These are phyloP conservation scores for Pezicula carpinea DNA, from an alignment of 2,329 filamentous ascomycete species.

Conservation along the genomic window DNA sequence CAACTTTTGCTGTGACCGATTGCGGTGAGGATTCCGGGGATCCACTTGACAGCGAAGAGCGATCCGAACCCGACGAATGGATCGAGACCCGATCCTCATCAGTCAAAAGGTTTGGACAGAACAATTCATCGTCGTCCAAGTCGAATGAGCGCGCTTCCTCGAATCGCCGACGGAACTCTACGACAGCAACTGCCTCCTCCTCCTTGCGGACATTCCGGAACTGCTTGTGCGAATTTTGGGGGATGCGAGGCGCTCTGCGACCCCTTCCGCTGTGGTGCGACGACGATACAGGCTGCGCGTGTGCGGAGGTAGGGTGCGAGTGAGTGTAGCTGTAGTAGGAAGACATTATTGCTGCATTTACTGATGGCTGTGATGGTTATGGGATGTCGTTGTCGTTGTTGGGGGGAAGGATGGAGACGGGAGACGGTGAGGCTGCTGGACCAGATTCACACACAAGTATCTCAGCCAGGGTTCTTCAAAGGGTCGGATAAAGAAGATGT, in stretches of 20 bases:
- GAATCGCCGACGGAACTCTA: slow-evolving; percentile 79
- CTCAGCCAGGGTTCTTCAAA: neutral
- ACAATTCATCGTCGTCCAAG: slow-evolving; percentile 91
- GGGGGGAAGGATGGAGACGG: neutral
- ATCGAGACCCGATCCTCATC: slow-evolving; percentile 83
- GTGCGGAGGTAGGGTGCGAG: slow-evolving; percentile 50
- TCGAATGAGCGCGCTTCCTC: slow-evolving; percentile 93
- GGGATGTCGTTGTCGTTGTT: slow-evolving; percentile 1
- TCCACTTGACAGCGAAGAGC: slow-evolving; percentile 89
- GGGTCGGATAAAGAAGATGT: neutral
- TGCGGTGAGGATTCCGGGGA: slow-evolving; percentile 90
- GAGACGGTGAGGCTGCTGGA: neutral
- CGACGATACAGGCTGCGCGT: slow-evolving; percentile 37
- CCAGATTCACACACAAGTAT: neutral
- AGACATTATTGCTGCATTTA: slow-evolving; percentile 47
- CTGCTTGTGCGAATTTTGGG: slow-evolving; percentile 82
- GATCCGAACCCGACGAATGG: slow-evolving; percentile 83
- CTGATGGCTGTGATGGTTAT: slow-evolving; percentile 9
- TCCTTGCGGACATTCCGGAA: slow-evolving; percentile 83
- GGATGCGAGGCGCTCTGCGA: slow-evolving; percentile 76
- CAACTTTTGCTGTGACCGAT: slow-evolving; percentile 70
- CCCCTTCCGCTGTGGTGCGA: slow-evolving; percentile 78
- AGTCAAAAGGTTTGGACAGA: slow-evolving; percentile 87
- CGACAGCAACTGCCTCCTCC: slow-evolving; percentile 75
- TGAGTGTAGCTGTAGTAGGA: slow-evolving; percentile 60